A percentile compares a stretch with the other conserved stretches of the same genome.
Evolutionary conservation across 2,329 filamentous ascomycete genomes (phyloP).

Genomic region (Cadophora sp.): DNA sequence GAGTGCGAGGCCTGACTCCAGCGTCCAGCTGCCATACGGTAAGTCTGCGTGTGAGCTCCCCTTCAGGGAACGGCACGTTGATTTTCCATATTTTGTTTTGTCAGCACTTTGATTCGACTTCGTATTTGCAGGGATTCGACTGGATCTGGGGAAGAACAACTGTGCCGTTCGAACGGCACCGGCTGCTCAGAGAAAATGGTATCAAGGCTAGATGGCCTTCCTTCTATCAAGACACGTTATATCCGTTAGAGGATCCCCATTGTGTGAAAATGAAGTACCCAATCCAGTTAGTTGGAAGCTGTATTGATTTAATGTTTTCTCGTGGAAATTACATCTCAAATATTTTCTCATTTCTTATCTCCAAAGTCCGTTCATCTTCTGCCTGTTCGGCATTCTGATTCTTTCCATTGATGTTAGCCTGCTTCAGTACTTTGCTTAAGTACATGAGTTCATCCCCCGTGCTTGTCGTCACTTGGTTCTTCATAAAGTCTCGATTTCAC

Average conservation of each 20-base stretch:
- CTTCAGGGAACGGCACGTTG: constrained; percentile 7
- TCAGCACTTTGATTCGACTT: background rate
- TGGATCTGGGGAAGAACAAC: background rate
- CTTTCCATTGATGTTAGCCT: background rate
- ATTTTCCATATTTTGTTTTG: background rate
- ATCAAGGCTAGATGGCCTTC: background rate
- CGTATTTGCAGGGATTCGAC: background rate
- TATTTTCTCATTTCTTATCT: background rate
- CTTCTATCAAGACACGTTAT: background rate
- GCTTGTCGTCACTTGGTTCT: background rate
- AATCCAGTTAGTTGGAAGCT: no score
- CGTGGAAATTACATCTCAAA: no score
- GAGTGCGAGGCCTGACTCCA: background rate
- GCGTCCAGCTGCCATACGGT: background rate
- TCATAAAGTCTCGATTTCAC: background rate
- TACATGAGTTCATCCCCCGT: background rate
- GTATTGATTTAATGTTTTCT: no score
- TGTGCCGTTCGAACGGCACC: constrained; percentile 8
- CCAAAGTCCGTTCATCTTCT: background rate
- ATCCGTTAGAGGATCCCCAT: background rate
- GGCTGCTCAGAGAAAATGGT: no score
- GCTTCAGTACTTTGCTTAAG: background rate
- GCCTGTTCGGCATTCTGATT: background rate
- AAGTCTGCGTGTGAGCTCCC: background rate
- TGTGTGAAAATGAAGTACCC: no score